phyloP scores from a whole-genome alignment of 2,329 filamentous ascomycete species.

The Fusarium globosum region DNA sequence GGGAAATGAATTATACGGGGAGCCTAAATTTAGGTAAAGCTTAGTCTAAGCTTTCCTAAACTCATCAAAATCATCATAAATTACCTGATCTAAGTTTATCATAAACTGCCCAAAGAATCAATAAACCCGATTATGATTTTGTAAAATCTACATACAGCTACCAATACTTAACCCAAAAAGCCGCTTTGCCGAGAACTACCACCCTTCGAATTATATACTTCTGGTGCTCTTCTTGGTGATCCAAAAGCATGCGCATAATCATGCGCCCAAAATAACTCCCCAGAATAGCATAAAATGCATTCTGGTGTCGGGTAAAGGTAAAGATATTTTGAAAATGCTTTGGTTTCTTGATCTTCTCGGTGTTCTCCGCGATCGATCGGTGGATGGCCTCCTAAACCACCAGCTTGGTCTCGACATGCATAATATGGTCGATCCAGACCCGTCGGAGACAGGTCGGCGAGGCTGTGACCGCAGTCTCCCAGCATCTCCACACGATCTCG shows the following conservation, averaged over 20 bases:
- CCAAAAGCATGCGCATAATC: fast-evolving
- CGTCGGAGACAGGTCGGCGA: fast-evolving
- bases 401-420: fast-evolving
- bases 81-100: too few species aligned
- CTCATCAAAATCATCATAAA: not conserved
- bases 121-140: not conserved
- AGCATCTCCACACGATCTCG: fast-evolving
- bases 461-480: fast-evolving
- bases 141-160: too few species aligned
- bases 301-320: fast-evolving
- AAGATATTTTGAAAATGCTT: too few species aligned
- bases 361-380: not conserved
- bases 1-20: not conserved
- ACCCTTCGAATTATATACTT: fast-evolving
- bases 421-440: fast-evolving
- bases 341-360: too few species aligned
- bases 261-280: fast-evolving
- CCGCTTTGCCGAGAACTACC: fast-evolving
- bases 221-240: fast-evolving
- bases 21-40: not conserved
- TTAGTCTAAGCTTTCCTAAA: not conserved
- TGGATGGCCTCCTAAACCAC: not conserved
- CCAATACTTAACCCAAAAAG: too few species aligned
- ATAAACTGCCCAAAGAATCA: not conserved
- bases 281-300: fast-evolving